Evolutionary conservation across 192 early-diverging fungal genomes (phyloP).

Genomic region (Coemansia sp.): DNA sequence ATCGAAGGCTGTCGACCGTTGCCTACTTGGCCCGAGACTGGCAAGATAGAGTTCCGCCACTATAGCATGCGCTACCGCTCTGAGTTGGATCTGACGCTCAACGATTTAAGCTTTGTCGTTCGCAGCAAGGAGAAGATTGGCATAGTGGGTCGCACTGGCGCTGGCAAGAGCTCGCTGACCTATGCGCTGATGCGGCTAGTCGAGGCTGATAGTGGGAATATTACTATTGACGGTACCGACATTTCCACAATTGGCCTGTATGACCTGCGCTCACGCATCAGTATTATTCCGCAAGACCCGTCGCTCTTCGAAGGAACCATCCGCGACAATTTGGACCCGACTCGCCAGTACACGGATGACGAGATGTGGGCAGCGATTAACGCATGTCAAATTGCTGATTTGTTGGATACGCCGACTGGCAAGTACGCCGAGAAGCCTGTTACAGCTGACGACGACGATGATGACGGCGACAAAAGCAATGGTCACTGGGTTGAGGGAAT

Average conservation of each 20-base stretch:
- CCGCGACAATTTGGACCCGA: constrained; percentile 72
- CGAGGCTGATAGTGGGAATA: constrained; percentile 56
- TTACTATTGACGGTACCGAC: constrained; percentile 65
- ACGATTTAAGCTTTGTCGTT: constrained; percentile 58
- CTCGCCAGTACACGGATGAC: constrained; percentile 56
- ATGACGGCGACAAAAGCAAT: neutral
- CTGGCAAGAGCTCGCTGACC: constrained; percentile 68
- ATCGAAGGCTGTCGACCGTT: constrained; percentile 59
- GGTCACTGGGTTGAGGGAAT: constrained; percentile 12
- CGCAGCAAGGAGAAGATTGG: constrained; percentile 72
- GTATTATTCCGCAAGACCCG: constrained; percentile 74
- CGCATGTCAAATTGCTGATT: constrained; percentile 21
- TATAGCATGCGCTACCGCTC: constrained; percentile 19
- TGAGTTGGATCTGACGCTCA: constrained; percentile 6
- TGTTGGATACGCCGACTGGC: constrained; percentile 34
- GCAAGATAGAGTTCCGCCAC: constrained; percentile 60
- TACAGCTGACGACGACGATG: constrained; percentile 2
- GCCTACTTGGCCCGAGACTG: constrained; percentile 63
- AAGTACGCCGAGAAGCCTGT: neutral
- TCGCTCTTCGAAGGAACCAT: constrained; percentile 67
- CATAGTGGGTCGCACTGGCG: constrained; percentile 85
- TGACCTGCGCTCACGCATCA: constrained; percentile 61
- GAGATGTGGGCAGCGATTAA: constrained; percentile 68
- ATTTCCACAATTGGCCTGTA: constrained; percentile 58
- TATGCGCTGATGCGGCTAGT: constrained; percentile 67